Conservation (phyloP, 139 green algal species). For the Micractinium conductrix region DNA sequence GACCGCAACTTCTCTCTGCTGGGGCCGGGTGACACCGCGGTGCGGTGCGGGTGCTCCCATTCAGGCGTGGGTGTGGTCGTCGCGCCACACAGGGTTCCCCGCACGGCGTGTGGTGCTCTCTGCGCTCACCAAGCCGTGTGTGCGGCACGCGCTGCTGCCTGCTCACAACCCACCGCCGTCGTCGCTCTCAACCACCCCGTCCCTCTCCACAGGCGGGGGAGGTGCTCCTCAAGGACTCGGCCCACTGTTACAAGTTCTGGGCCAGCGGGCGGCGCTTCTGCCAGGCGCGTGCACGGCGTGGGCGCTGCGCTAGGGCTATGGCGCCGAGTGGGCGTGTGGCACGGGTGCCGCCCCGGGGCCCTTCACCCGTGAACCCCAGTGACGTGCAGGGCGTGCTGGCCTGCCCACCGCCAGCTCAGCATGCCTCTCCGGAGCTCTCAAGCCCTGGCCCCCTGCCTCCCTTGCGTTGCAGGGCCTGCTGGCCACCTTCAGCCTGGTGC, state of each 20-base stretch:
- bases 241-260: constrained; percentile 38
- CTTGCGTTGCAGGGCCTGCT: constrained; percentile 18
- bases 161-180: background rate
- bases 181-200: background rate
- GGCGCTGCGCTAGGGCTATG: background rate
- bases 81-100: too few relatives aligned
- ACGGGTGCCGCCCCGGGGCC: background rate
- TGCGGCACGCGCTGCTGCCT: too few relatives aligned
- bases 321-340: background rate
- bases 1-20: constrained; percentile 40
- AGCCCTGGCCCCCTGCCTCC: background rate
- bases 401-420: too few relatives aligned
- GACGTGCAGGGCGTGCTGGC: background rate
- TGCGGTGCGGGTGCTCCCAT: background rate
- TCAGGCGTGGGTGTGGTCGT: background rate
- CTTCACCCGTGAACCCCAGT: background rate
- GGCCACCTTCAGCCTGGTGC: constrained; percentile 26
- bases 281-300: background rate
- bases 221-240: constrained; percentile 31
- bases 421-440: background rate
- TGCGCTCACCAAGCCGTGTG: too few relatives aligned
- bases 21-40: constrained; percentile 8
- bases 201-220: constrained; percentile 9
- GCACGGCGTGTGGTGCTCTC: too few relatives aligned
- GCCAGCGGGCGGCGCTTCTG: constrained; percentile 38